Percentiles rank a stretch among this genome's conserved stretches.
Evolutionary conservation across 148 eudicot genomes (phyloP).

Genomic region (Chenopodium quinoa): DNA sequence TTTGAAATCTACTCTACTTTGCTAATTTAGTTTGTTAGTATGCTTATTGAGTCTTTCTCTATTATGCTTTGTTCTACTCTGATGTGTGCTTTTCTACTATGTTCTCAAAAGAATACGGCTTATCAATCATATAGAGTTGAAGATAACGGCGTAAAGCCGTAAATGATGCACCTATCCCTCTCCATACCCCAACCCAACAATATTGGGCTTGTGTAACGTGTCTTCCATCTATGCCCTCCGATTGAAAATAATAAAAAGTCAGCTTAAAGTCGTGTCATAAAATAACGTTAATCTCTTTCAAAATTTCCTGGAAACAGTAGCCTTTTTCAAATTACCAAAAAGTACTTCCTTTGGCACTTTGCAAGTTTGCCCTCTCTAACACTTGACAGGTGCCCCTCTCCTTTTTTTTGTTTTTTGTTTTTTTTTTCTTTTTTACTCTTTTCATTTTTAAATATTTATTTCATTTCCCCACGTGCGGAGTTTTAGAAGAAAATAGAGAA

Average conservation of each 20-base stretch:
- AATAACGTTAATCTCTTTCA: neutral
- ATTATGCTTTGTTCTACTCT: too few species aligned
- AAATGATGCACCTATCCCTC: neutral
- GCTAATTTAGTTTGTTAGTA: too few species aligned
- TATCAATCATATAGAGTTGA: neutral
- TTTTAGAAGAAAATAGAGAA: too few species aligned
- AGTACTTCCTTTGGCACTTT: neutral
- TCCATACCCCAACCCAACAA: too few species aligned
- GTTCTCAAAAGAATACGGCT: neutral
- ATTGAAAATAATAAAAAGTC: too few species aligned
- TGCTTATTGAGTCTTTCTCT: too few species aligned
- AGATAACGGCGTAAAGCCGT: neutral
- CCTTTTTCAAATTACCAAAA: slow-evolving; percentile 1
- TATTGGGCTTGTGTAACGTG: neutral
- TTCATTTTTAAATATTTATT: too few species aligned
- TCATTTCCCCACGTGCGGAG: too few species aligned
- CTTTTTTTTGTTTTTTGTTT: too few species aligned
- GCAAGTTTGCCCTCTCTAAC: neutral
- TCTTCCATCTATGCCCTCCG: neutral
- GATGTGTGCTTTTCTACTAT: neutral
- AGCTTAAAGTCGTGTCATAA: neutral
- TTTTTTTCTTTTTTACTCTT: too few species aligned
- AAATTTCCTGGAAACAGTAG: slow-evolving; percentile 7
- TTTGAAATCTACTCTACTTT: too few species aligned
- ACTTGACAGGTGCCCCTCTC: slow-evolving; percentile 2